A percentile compares a stretch with the other conserved stretches of the same genome.
phyloP scores from a whole-genome alignment of 306 rosid species.

The Trifolium repens region DNA sequence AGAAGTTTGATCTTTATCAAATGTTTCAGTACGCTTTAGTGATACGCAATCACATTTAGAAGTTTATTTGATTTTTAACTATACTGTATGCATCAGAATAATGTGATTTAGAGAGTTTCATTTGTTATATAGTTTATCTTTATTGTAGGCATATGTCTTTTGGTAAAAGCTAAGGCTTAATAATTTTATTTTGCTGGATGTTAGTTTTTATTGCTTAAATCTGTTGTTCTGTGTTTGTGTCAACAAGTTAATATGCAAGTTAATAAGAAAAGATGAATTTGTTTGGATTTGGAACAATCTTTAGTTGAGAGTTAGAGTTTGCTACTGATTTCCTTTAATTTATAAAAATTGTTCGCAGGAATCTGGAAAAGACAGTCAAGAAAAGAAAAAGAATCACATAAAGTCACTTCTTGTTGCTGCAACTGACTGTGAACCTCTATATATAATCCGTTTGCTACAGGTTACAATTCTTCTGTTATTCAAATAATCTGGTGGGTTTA shows the following conservation, averaged over 20 bases:
- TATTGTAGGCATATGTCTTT: background rate
- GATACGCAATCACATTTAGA: constrained; percentile 13
- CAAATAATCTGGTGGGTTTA: constrained; percentile 34
- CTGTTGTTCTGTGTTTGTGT: background rate
- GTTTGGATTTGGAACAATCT: constrained; percentile 7
- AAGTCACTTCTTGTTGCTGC: constrained; percentile 95
- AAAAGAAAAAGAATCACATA: constrained; percentile 87
- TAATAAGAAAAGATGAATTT: constrained; percentile 27
- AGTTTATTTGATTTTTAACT: constrained; percentile 9
- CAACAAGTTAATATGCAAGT: too few relatives aligned
- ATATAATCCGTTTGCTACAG: constrained; percentile 87
- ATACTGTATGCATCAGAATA: background rate
- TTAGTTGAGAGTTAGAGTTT: constrained; percentile 14
- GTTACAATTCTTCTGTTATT: constrained; percentile 50
- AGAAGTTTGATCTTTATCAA: constrained; percentile 11
- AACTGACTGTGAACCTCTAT: constrained; percentile 89
- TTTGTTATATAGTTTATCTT: background rate
- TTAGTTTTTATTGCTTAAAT: constrained; percentile 16
- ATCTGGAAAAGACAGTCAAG: constrained; percentile 95
- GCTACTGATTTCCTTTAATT: constrained; percentile 20
- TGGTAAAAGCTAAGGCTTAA: background rate
- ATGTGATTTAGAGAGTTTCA: background rate
- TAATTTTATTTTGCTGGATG: background rate
- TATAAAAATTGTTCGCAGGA: constrained; percentile 60
- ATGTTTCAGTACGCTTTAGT: constrained; percentile 6